Percentiles rank a stretch among this genome's conserved stretches.
These are phyloP conservation scores for Neurospora tetraspora DNA, from an alignment of 495 filamentous ascomycete species.

Conservation along the genomic window DNA sequence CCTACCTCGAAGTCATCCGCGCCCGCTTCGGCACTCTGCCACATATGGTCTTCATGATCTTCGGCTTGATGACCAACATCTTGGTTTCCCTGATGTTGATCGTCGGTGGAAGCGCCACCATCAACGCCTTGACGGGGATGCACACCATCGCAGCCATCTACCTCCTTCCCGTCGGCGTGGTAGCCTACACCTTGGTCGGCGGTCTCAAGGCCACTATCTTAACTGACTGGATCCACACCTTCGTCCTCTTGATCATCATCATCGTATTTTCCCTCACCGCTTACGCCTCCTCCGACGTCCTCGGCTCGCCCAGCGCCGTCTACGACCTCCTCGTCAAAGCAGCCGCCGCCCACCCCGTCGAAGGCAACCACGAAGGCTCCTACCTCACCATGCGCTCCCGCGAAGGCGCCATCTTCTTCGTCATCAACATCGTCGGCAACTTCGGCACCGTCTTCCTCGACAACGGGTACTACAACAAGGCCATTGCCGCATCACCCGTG, in stretches of 20 bases:
- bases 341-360: conserved; percentile 62
- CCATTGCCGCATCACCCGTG: conserved; percentile 82
- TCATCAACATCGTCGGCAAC: conserved; percentile 87
- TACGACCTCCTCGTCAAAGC: conserved; percentile 73
- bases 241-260: conserved; percentile 80
- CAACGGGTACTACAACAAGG: conserved; percentile 88
- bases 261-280: conserved; percentile 84
- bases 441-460: conserved; percentile 75
- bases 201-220: conserved; percentile 41
- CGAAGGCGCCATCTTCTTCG: conserved; percentile 88
- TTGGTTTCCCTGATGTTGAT: conserved; percentile 85
- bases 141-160: conserved; percentile 84
- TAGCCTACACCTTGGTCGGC: conserved; percentile 57
- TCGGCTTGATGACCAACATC: conserved; percentile 76
- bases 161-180: conserved; percentile 75
- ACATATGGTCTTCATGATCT: conserved; percentile 68
- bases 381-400: conserved; percentile 86
- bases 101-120: conserved; percentile 81
- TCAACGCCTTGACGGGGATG: conserved; percentile 78
- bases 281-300: conserved; percentile 62
- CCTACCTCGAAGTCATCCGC: conserved; percentile 66
- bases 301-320: conserved; percentile 72
- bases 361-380: conserved; percentile 74
- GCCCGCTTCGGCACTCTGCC: conserved; percentile 49
- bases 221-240: conserved; percentile 62